These are phyloP conservation scores for Kodamaea laetipori DNA, from an alignment of 805 yeast species.

Conservation along the genomic window DNA sequence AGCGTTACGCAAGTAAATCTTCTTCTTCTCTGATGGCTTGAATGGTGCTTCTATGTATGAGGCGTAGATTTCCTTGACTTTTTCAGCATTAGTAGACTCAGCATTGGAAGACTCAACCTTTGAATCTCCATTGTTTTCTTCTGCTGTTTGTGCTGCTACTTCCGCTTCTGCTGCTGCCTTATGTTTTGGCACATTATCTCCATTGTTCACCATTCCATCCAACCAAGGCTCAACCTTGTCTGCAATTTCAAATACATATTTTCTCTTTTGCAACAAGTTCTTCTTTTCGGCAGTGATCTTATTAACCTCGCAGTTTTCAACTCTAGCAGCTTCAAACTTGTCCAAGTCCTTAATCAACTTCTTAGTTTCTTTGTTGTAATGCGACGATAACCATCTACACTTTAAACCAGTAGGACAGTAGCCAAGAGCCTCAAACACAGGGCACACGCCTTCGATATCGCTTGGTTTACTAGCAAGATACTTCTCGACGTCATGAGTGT, in stretches of 20 bases:
- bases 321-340: constrained; percentile 32
- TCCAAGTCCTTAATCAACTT: constrained; percentile 48
- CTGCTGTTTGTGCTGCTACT: constrained; percentile 27
- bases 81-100: constrained; percentile 14
- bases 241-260: constrained; percentile 58
- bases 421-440: constrained; percentile 80
- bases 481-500: constrained; percentile 68
- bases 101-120: constrained; percentile 5
- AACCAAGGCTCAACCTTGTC: constrained; percentile 62
- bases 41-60: constrained; percentile 77
- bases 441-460: constrained; percentile 80
- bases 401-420: constrained; percentile 90
- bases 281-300: constrained; percentile 51
- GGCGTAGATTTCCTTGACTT: constrained; percentile 36
- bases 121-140: constrained; percentile 14
- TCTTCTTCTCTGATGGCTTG: constrained; percentile 79
- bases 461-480: constrained; percentile 67
- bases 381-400: constrained; percentile 87
- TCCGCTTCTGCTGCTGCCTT: constrained; percentile 31
- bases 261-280: constrained; percentile 57
- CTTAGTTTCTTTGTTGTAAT: constrained; percentile 51
- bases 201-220: constrained; percentile 57
- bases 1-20: constrained; percentile 64
- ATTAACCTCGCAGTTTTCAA: constrained; percentile 62
- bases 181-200: constrained; percentile 38